Percentiles rank a stretch among this genome's conserved stretches.
Evolutionary conservation across 768 basidiomycete species (phyloP).

Genomic region (Hortiboletus campestris): DNA sequence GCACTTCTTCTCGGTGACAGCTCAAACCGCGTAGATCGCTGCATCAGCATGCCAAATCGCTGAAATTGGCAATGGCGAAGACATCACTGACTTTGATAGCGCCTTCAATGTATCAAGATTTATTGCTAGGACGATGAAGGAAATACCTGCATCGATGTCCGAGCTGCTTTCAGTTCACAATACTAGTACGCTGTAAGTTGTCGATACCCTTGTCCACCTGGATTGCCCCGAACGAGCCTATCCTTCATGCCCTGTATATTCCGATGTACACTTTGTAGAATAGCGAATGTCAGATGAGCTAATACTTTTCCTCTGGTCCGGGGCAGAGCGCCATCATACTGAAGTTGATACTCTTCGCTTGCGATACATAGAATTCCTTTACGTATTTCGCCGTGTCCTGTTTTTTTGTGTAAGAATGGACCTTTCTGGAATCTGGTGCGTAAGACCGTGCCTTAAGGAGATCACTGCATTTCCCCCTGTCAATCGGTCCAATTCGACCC

Average conservation of each 20-base stretch:
- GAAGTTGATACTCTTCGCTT: constrained; percentile 40
- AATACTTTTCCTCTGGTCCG: constrained; percentile 14
- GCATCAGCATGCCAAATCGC: constrained; percentile 32
- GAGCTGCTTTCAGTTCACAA: constrained; percentile 24
- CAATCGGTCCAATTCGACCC: constrained; percentile 71
- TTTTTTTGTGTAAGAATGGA: neutral
- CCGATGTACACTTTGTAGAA: constrained; percentile 10
- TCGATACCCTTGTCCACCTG: neutral
- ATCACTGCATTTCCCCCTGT: constrained; percentile 63
- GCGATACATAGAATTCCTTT: constrained; percentile 40
- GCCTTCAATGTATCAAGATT: constrained; percentile 32
- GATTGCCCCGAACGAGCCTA: neutral
- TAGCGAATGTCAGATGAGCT: neutral
- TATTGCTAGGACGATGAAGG: constrained; percentile 30
- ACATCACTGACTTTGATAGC: constrained; percentile 32
- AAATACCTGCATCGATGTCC: constrained; percentile 31
- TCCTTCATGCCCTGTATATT: neutral
- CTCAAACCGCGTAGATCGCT: constrained; percentile 23
- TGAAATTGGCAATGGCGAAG: constrained; percentile 34
- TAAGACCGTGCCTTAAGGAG: constrained; percentile 49
- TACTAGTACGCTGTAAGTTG: neutral
- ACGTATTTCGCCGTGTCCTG: constrained; percentile 49
- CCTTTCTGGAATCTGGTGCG: neutral
- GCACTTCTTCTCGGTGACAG: neutral
- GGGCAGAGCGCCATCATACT: constrained; percentile 49